These are phyloP conservation scores for Eurotiales sp. DNA, from an alignment of 2,329 filamentous ascomycete species.

Conservation along the genomic window DNA sequence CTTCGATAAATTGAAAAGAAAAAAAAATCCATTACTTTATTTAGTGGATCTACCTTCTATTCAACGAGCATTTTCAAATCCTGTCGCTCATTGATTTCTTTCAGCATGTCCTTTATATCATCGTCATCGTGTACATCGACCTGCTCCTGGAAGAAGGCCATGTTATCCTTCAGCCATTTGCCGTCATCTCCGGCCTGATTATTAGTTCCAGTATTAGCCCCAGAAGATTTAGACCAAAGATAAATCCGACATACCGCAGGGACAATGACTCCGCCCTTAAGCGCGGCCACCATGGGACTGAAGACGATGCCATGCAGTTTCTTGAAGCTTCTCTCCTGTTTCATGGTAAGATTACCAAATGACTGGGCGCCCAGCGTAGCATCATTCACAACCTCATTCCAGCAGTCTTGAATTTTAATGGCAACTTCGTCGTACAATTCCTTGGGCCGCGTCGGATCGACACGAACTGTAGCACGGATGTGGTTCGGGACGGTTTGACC, in stretches of 20 bases:
- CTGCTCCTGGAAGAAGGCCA: constrained; percentile 18
- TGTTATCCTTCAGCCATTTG: constrained; percentile 18
- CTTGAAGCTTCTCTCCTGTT: constrained; percentile 9
- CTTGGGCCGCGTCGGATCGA: constrained; percentile 17
- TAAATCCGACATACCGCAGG: constrained; percentile 17
- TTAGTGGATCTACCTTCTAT: constrained; percentile 1
- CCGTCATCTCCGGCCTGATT: constrained; percentile 18
- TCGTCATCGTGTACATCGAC: constrained; percentile 13
- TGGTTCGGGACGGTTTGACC: constrained; percentile 14
- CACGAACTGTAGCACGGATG: constrained; percentile 11
- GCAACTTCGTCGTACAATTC: constrained; percentile 19
- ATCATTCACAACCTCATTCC: constrained; percentile 18
- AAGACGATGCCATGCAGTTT: constrained; percentile 18
- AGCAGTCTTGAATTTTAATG: constrained; percentile 17
- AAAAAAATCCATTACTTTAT: too few species aligned
- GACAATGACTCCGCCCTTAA: constrained; percentile 19
- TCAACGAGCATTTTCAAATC: constrained; percentile 12
- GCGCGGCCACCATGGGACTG: constrained; percentile 17
- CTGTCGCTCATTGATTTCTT: constrained; percentile 14
- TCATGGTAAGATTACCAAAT: not conserved
- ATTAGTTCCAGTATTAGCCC: not conserved
- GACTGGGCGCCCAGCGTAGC: constrained; percentile 4
- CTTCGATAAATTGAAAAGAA: too few species aligned
- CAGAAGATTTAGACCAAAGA: not conserved
- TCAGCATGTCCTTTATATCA: constrained; percentile 13